Base-by-base conservation (phyloP, 2,329 filamentous ascomycete genomes). In the Botrytis elliptica region DNA sequence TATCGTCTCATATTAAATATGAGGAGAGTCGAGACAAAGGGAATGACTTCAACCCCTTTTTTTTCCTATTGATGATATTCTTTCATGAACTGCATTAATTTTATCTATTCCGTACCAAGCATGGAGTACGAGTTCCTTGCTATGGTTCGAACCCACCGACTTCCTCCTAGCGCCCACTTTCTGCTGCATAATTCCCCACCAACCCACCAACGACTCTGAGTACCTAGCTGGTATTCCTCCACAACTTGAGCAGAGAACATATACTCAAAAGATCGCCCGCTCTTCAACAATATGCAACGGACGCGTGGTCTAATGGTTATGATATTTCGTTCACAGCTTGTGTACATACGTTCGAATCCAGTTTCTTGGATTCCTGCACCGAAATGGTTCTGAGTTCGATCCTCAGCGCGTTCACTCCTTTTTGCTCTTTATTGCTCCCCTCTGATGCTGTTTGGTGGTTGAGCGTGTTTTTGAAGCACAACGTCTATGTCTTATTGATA, bases 311-410 rank as follows among this genome's bases (percentile, higher is more conserved):
- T 74, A 74, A 74, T 70, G 71, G 76, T 80, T 80, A 80, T 80
- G 79, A 80, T 80, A 79, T 80, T 78, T 49, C 46, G 46, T 79
- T 80, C 79, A 80, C 78, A 80, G 49, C 6, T 4, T 12, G n/a
- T 57, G 29, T 33, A 25, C n/a, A 8, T 57, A 57, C 55, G 29
- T 57, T 25, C 25, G 46, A 25, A 10, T 25, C 46, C n/a, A 57
- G n/a, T 8, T 2, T 57, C n/a, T 3, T 29, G 16, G 29, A 20
- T 25, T 49, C 46, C 22, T 25, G 55, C 55, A 57, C 29, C 46
- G 46, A 49, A 49, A 57, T 79, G 79, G 79, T 80, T 79, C 79
- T 79, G 79, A 76, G 79, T 79, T 80, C 79, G 79, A 80, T 79
- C 77, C 75, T 75, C 75, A 77, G 77, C 75, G 74, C 72, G 73